A percentile compares a stretch with the other conserved stretches of the same genome.
phyloP scores from a whole-genome alignment of 202 grass and related monocot species.

The Alloteropsis angusta region DNA sequence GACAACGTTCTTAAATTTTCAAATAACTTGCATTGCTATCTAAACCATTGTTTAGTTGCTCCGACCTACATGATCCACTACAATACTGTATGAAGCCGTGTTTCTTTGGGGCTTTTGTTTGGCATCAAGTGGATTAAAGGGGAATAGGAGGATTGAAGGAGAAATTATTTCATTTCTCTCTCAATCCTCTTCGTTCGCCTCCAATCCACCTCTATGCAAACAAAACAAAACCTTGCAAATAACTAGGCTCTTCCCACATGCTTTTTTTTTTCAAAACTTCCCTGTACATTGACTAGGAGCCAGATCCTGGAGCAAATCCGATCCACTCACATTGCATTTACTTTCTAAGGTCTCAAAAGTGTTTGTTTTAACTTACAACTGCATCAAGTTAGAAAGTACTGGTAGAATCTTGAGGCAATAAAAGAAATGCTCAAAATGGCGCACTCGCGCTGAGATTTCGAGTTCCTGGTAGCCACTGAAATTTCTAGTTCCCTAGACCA shows the following conservation, averaged over 20 bases:
- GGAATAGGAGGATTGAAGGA: no score
- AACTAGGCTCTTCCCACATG: no score
- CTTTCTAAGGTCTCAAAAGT: not conserved
- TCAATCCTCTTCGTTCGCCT: no score
- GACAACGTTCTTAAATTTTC: not conserved
- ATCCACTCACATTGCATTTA: not conserved
- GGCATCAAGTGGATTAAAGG: no score
- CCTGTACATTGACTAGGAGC: not conserved
- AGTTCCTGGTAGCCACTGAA: no score
- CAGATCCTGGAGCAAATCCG: not conserved
- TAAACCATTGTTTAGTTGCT: not conserved
- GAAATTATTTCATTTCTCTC: no score
- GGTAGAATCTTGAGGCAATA: not conserved
- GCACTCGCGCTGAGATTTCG: no score
- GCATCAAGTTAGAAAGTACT: not conserved
- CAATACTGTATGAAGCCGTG: not conserved
- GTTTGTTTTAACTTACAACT: not conserved
- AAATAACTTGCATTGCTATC: not conserved
- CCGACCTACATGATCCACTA: not conserved
- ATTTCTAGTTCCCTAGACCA: no score
- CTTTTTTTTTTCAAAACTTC: no score
- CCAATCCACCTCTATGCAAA: no score
- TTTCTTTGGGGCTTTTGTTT: no score
- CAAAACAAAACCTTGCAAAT: no score
- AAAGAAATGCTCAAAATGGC: not conserved